phyloP scores from a whole-genome alignment of 2,329 filamentous ascomycete species.

The Cephalotrichum gorgonifer region DNA sequence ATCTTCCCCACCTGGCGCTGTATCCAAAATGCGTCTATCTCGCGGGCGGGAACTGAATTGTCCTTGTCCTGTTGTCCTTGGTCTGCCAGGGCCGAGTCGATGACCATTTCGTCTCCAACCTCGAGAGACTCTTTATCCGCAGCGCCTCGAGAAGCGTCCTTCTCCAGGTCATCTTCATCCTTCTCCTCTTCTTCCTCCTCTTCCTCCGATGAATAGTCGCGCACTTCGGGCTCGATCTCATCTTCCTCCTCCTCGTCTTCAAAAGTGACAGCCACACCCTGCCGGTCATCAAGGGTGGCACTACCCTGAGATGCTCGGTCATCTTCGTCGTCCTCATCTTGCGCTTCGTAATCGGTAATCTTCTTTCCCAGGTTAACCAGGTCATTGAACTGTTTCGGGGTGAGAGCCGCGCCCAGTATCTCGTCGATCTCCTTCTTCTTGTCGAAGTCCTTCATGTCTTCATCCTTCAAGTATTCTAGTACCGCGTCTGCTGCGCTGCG shows the following conservation, averaged over 20 bases:
- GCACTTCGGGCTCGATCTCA: slow-evolving; percentile 71
- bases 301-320: slow-evolving; percentile 39
- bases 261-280: slow-evolving; percentile 96
- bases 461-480: slow-evolving; percentile 86
- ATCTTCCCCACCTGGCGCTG: slow-evolving; percentile 83
- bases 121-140: slow-evolving; percentile 19
- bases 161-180: slow-evolving; percentile 35
- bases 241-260: slow-evolving; percentile 83
- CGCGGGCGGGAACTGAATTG: slow-evolving; percentile 64
- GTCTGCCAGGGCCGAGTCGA: slow-evolving; percentile 55
- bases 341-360: slow-evolving; percentile 94
- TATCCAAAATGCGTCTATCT: slow-evolving; percentile 96
- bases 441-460: slow-evolving; percentile 91
- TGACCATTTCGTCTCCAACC: slow-evolving; percentile 70
- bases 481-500: slow-evolving; percentile 89
- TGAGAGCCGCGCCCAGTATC: slow-evolving; percentile 72
- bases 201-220: slow-evolving; percentile 76
- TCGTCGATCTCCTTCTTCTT: slow-evolving; percentile 98
- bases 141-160: background rate
- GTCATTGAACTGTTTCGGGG: slow-evolving; percentile 90
- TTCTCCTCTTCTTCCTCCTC: slow-evolving; percentile 50
- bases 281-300: slow-evolving; percentile 80
- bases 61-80: slow-evolving; percentile 37
- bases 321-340: slow-evolving; percentile 89
- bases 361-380: slow-evolving; percentile 95